Evolutionary conservation across 176 grass and related monocot genomes (phyloP), one percentile per base, ranked within the genome.

Genomic region (Cocos nucifera): DNA sequence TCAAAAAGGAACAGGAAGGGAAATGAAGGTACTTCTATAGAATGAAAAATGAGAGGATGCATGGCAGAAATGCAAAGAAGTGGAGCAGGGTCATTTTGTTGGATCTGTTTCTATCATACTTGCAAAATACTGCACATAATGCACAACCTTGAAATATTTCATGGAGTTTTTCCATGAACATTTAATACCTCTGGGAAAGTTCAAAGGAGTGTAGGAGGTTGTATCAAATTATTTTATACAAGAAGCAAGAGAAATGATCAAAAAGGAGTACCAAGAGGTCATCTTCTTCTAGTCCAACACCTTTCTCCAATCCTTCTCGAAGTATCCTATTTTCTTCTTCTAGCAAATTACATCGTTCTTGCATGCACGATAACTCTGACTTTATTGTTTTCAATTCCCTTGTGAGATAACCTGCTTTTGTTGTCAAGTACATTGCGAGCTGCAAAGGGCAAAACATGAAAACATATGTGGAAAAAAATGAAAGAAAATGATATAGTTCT

Each of bases 301-400:
- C 93, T 2, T 63, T 62, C 10, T 88, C 84, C 53, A 65, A 64
- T 12, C 80, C 93, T 22, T 91, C 93, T n/a, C 80, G 59, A 58
- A 97, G 78, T 61, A 81, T 79, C 51, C 54, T 85, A 69, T 91
- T 97, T 72, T 97, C 93, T 58, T 85, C 84, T 81, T 97, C 93
- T 19, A 97, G 81, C 56, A 91, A 51, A 57, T 69, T 70, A 67
- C 81, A 91, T 61, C 84, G 64, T 69, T 91, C 92, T 72, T 91
- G 75, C 87, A 83, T 85, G 51, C 83, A 97, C 25, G 71, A 66
- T 22, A 97, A 63, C 65, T 91, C 87, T 4, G 87, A 97, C 54
- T 88, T 97, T 44, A 97, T 87, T 59, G 57, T 85, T 79, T 91
- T 91, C 10, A 97, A 78, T 50, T 97, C 92, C 69, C 75, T 85